Evolutionary conservation across 148 eudicot genomes (phyloP).

Genomic region (Chenopodium album): DNA sequence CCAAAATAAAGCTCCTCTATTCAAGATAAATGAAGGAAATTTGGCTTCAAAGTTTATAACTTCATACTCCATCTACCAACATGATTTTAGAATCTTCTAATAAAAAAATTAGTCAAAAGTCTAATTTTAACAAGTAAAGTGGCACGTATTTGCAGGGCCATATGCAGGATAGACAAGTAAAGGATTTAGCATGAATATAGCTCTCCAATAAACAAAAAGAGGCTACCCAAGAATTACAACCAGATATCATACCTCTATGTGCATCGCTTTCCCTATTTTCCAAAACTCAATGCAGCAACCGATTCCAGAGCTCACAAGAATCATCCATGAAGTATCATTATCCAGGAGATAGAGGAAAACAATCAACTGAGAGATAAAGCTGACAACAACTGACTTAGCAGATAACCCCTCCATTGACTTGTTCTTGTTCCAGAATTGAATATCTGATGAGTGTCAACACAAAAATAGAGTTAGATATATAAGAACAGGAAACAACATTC

Average conservation of each 20-base stretch:
- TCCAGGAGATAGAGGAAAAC: slow-evolving; percentile 92
- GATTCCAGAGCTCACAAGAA: slow-evolving; percentile 88
- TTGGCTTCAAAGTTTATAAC: neutral
- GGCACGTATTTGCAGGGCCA: neutral
- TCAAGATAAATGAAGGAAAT: neutral
- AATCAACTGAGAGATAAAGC: slow-evolving; percentile 76
- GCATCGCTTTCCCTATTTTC: slow-evolving; percentile 99
- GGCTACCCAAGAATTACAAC: neutral
- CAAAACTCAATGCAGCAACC: slow-evolving; percentile 97
- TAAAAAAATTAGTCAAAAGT: neutral
- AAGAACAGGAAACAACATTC: neutral
- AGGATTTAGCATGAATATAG: neutral
- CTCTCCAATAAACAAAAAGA: neutral
- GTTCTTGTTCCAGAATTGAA: slow-evolving; percentile 99
- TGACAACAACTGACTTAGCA: slow-evolving; percentile 86
- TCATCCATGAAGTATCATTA: slow-evolving; percentile 99
- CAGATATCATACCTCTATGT: slow-evolving; percentile 67
- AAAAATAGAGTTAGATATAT: slow-evolving; percentile 11
- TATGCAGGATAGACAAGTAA: neutral
- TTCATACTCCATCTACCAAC: neutral
- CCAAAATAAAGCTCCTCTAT: neutral
- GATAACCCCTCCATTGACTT: slow-evolving; percentile 98
- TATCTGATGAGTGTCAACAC: slow-evolving; percentile 47
- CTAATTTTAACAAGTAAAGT: neutral
- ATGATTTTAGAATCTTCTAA: neutral